Percentiles rank a stretch among this genome's conserved stretches.
Conservation (phyloP, 2,329 filamentous ascomycete genomes). For the Dothistroma septosporum region DNA sequence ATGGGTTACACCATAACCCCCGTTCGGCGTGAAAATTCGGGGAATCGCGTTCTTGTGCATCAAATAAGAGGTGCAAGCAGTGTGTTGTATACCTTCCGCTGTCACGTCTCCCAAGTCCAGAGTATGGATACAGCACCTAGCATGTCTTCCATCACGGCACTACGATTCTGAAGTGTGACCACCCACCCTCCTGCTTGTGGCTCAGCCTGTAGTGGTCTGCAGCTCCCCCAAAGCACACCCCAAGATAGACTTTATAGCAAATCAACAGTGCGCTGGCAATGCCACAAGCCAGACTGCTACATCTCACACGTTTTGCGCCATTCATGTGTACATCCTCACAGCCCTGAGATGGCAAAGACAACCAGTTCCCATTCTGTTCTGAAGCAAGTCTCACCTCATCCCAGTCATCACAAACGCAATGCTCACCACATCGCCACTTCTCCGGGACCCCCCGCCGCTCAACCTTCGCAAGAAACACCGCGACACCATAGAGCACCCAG, state of each 20-base stretch:
- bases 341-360: too few relatives aligned
- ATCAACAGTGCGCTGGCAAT: neutral
- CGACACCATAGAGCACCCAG: neutral
- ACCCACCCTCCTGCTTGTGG: too few relatives aligned
- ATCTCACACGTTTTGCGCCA: neutral
- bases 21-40: neutral
- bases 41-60: neutral
- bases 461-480: neutral
- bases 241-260: neutral
- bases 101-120: too few relatives aligned
- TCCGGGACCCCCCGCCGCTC: neutral
- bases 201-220: too few relatives aligned
- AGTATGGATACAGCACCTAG: neutral
- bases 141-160: neutral
- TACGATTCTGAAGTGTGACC: neutral
- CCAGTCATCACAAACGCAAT: neutral
- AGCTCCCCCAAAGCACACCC: neutral
- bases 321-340: neutral
- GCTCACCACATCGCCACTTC: neutral
- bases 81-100: too few relatives aligned
- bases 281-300: neutral
- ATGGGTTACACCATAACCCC: neutral
- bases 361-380: neutral
- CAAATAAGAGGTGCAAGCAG: too few relatives aligned
- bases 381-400: neutral